phyloP scores from a whole-genome alignment of 192 early-diverging fungal genomes.

The Chytriomyces confervae region DNA sequence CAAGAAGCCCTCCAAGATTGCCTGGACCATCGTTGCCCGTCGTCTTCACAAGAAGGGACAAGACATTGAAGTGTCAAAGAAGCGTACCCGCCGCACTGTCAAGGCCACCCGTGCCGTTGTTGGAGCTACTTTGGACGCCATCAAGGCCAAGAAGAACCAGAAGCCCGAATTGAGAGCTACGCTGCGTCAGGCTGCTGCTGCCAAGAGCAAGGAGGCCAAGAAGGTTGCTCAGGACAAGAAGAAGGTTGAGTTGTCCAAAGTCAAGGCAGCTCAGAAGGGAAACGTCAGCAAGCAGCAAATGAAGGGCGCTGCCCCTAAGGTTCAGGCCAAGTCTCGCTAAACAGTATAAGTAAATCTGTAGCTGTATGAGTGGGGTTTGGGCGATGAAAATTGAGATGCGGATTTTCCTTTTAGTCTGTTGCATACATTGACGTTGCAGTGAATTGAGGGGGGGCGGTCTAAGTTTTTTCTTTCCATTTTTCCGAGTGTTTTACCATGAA shows the following conservation, averaged over 20 bases:
- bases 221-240: constrained; percentile 84
- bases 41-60: constrained; percentile 99
- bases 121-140: constrained; percentile 93
- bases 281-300: constrained; percentile 83
- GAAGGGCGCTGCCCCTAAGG: constrained; percentile 82
- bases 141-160: constrained; percentile 96
- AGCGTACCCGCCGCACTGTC: constrained; percentile 90
- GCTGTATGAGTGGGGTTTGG: too few relatives aligned
- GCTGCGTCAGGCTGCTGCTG: constrained; percentile 82
- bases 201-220: constrained; percentile 92
- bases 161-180: constrained; percentile 95
- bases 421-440: background rate
- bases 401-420: background rate
- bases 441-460: background rate
- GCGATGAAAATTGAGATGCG: background rate
- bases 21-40: constrained; percentile 97
- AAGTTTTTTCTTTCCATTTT: background rate
- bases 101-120: constrained; percentile 97
- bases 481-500: background rate
- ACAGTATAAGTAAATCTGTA: background rate
- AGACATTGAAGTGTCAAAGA: constrained; percentile 94
- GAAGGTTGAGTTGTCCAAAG: constrained; percentile 85
- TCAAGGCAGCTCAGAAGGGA: constrained; percentile 50
- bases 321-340: constrained; percentile 84
- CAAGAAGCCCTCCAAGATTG: constrained; percentile 96